Evolutionary conservation across 116 monocot genomes (phyloP), one percentile per base, ranked within the genome.

Genomic region (Thalassia testudinum): DNA sequence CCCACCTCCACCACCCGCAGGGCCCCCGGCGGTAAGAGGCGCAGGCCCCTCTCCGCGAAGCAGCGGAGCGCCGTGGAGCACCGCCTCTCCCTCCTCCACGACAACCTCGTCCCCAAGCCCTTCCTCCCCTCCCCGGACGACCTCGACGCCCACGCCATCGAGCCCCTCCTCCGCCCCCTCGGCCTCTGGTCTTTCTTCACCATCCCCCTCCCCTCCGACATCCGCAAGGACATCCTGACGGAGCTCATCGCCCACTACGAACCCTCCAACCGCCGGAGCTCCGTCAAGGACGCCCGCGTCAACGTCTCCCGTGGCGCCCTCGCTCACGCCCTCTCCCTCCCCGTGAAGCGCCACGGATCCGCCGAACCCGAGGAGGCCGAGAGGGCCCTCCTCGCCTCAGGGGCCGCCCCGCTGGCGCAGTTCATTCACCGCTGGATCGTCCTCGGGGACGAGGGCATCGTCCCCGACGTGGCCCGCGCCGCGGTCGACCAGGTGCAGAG

Each of bases 171-270:
- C 69, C 82, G 72, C 18, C 55, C 74, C 50, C 77, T 90, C 3
- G 82, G 78, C 11, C 72, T 99, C 13, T 83, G 82, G 77, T 82
- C 78, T 51, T 90, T 90, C 48, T 75, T 57, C 17, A 70, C 66
- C 55, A 60, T 77, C 26, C 60, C 62, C 7, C 66, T 89, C 22
- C 64, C 58, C 49, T 67, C 66, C 7, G 68, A 66, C 7, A 21
- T 85, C 54, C 72, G 82, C 24, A 11, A 72, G 16, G 90, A 97
- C 53, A 70, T 97, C 44, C 56, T 97, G 17, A 57, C 58, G 15
- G 58, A 40, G 1, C 61, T 97, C 44, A 72, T 97, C 40, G 82
- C 85, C 19, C 59, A 68, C 51, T 97, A 97, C 54, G 89, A 97
- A 48, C 60, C 50, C 3, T 12, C 58, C 12, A 27, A 24, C 3